phyloP scores from a whole-genome alignment of 2,329 filamentous ascomycete genomes.

The Anisogramma anomala region DNA sequence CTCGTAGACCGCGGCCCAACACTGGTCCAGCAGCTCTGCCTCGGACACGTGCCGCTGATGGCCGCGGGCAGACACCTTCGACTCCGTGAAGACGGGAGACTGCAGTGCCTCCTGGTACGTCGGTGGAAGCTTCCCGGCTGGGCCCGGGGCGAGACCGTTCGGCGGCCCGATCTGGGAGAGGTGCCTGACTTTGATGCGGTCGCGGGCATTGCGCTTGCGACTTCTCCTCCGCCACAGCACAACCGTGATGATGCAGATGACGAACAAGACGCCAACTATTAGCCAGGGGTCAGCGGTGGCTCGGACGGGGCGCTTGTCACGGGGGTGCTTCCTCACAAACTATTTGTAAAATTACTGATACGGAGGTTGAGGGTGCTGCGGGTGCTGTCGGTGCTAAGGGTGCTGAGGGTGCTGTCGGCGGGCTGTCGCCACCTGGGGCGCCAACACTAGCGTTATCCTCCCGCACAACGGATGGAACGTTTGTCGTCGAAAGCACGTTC shows the following conservation, averaged over 20 bases:
- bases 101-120: slow-evolving; percentile 6
- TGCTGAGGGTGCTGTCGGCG: too few relatives aligned
- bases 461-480: not conserved
- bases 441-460: not conserved
- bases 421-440: not conserved
- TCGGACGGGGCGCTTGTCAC: not conserved
- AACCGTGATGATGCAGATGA: not conserved
- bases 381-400: too few relatives aligned
- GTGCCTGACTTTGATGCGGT: not conserved
- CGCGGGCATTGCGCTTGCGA: not conserved
- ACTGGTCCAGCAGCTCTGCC: slow-evolving; percentile 1
- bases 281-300: not conserved
- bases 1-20: slow-evolving; percentile 4
- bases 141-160: slow-evolving; percentile 2
- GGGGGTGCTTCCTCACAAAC: not conserved
- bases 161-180: slow-evolving; percentile 4
- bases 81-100: not conserved
- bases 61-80: not conserved
- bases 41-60: slow-evolving; percentile 2
- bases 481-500: not conserved
- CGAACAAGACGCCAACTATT: slow-evolving; percentile 1
- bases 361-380: too few relatives aligned
- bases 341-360: slow-evolving; percentile 1
- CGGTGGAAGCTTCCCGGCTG: not conserved
- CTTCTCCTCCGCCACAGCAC: not conserved